These are phyloP conservation scores for Volvox reticuliferus DNA, from an alignment of 139 green algal genomes.

Conservation along the genomic window DNA sequence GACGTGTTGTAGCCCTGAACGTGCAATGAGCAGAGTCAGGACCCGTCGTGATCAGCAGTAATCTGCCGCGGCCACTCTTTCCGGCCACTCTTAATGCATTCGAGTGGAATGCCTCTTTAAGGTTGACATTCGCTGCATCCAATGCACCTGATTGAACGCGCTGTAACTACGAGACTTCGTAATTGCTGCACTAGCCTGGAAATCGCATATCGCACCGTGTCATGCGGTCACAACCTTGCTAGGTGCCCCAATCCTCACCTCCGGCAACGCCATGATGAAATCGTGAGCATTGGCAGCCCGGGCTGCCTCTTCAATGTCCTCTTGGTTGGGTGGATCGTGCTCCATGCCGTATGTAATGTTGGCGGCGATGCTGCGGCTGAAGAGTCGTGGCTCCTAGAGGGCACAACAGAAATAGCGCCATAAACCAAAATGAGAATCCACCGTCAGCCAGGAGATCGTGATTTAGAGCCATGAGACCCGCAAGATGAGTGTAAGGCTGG, in stretches of 20 bases:
- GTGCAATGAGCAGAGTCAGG: neutral
- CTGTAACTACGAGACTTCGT: too few relatives aligned
- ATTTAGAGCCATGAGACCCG: too few relatives aligned
- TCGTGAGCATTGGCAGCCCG: conserved; percentile 86
- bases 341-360: conserved; percentile 84
- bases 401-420: too few relatives aligned
- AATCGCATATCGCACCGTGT: too few relatives aligned
- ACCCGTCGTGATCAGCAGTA: neutral
- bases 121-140: neutral
- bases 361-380: conserved; percentile 70
- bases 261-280: conserved; percentile 87
- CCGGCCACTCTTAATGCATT: too few relatives aligned
- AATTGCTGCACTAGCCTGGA: too few relatives aligned
- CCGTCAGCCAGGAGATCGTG: too few relatives aligned
- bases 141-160: neutral
- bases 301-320: conserved; percentile 79
- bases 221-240: neutral
- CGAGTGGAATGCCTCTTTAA: too few relatives aligned
- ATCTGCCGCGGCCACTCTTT: neutral
- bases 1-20: conserved; percentile 39
- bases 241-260: conserved; percentile 43
- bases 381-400: conserved; percentile 78
- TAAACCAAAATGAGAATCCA: too few relatives aligned
- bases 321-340: conserved; percentile 42
- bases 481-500: too few relatives aligned